Conservation (phyloP, 108 stramenopile species). For the Skeletonema marinoi region DNA sequence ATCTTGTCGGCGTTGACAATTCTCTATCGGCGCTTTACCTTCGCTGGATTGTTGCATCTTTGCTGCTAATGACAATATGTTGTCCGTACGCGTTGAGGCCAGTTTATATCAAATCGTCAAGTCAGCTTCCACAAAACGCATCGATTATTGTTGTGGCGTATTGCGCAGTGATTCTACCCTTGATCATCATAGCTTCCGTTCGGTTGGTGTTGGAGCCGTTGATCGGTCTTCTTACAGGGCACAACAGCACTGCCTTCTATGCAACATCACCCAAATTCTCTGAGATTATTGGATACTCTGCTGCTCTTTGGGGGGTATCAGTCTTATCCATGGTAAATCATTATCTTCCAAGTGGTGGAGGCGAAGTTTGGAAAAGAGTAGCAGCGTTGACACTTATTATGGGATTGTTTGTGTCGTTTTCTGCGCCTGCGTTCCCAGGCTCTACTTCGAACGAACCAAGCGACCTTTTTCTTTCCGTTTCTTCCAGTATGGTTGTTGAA, state of each 20-base stretch:
- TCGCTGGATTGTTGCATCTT: slow-evolving; percentile 46
- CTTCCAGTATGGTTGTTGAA: slow-evolving; percentile 18
- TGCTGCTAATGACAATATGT: slow-evolving; percentile 53
- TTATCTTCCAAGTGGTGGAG: slow-evolving; percentile 80
- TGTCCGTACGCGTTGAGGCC: slow-evolving; percentile 59
- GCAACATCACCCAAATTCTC: slow-evolving; percentile 56
- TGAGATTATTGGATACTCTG: slow-evolving; percentile 66
- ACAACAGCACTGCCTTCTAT: slow-evolving; percentile 57
- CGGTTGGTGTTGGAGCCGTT: slow-evolving; percentile 67
- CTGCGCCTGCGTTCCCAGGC: slow-evolving; percentile 67
- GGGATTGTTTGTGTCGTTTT: slow-evolving; percentile 63
- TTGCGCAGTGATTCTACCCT: slow-evolving; percentile 56
- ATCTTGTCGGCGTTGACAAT: slow-evolving; percentile 25
- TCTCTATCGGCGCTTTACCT: slow-evolving; percentile 41
- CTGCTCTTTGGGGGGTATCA: slow-evolving; percentile 75
- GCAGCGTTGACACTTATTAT: slow-evolving; percentile 65
- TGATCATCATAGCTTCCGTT: slow-evolving; percentile 50
- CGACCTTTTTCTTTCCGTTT: slow-evolving; percentile 50
- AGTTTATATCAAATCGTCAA: slow-evolving; percentile 53
- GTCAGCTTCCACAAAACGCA: slow-evolving; percentile 39
- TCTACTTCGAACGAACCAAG: slow-evolving; percentile 33
- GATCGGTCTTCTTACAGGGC: slow-evolving; percentile 51
- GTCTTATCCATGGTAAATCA: slow-evolving; percentile 70
- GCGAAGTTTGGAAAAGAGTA: slow-evolving; percentile 68
- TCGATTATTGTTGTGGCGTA: slow-evolving; percentile 48